Evolutionary conservation across 768 basidiomycete species (phyloP).

Genomic region (Candolleomyces eurysporus): DNA sequence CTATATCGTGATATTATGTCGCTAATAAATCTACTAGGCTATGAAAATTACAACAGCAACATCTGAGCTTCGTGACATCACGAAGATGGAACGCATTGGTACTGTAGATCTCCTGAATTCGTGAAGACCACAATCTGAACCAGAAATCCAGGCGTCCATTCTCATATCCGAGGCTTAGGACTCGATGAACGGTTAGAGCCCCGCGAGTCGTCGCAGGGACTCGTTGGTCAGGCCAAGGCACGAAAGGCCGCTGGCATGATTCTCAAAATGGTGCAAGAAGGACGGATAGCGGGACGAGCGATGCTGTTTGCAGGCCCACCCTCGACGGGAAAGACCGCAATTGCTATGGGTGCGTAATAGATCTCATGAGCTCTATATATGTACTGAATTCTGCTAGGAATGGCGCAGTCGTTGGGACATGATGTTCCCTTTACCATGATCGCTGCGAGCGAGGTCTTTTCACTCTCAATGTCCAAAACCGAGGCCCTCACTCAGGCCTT

Average conservation of each 20-base stretch:
- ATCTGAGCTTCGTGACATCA: conserved; percentile 4
- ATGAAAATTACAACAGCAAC: conserved; percentile 6
- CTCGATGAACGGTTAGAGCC: conserved; percentile 92
- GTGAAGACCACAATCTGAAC: not conserved
- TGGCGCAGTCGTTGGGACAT: conserved; percentile 91
- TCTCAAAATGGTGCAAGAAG: conserved; percentile 97
- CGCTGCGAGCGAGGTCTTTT: conserved; percentile 97
- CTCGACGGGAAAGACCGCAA: conserved; percentile 96
- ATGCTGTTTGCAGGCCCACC: conserved; percentile 98
- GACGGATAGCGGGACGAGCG: conserved; percentile 90
- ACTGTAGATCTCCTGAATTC: conserved; percentile 80
- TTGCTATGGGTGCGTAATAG: conserved; percentile 79
- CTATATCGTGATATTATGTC: no score
- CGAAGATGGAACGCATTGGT: conserved; percentile 73
- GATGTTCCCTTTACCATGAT: conserved; percentile 99
- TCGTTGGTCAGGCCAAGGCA: conserved; percentile 96
- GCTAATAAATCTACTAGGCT: not conserved
- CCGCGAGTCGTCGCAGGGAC: conserved; percentile 84
- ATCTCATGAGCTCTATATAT: conserved; percentile 16
- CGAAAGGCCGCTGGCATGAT: conserved; percentile 98
- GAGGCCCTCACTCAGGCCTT: conserved; percentile 97
- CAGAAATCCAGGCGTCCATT: conserved; percentile 67
- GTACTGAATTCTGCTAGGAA: conserved; percentile 50
- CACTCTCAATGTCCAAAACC: conserved; percentile 97
- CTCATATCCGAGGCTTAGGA: conserved; percentile 94